Conservation (phyloP, 2,329 filamentous ascomycete genomes). For the Colletotrichum endophyticum region DNA sequence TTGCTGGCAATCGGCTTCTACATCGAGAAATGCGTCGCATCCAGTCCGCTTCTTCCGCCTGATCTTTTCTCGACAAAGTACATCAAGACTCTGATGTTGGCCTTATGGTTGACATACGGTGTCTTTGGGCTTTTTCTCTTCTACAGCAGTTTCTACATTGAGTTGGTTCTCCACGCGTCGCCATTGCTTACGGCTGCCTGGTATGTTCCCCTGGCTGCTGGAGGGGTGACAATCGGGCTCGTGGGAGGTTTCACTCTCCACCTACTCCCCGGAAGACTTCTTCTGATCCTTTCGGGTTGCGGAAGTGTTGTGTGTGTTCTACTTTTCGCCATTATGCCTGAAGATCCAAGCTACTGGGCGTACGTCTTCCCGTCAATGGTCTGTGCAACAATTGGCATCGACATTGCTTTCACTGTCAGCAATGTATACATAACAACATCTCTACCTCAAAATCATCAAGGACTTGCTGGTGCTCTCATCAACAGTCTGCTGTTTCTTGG, state of each 20-base stretch:
- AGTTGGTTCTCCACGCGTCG: conserved; percentile 59
- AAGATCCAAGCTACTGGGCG: conserved; percentile 70
- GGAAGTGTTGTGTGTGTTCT: conserved; percentile 64
- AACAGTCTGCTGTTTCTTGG: conserved; percentile 62
- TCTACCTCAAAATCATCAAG: conserved; percentile 71
- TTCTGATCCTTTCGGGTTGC: conserved; percentile 65
- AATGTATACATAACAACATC: conserved; percentile 81
- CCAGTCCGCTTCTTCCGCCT: conserved; percentile 64
- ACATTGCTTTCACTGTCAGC: conserved; percentile 76
- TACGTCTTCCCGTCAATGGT: conserved; percentile 76
- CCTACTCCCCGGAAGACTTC: conserved; percentile 63
- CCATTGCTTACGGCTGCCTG: conserved; percentile 71
- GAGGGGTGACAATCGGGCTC: conserved; percentile 69
- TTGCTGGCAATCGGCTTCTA: conserved; percentile 61
- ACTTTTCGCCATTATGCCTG: conserved; percentile 68
- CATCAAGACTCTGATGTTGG: conserved; percentile 61
- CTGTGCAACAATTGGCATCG: conserved; percentile 74
- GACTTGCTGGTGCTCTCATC: conserved; percentile 45
- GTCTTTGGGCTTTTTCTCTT: conserved; percentile 66
- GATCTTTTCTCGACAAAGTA: conserved; percentile 67
- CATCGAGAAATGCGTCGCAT: conserved; percentile 66
- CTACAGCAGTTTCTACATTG: conserved; percentile 70
- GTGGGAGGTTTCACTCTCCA: conserved; percentile 72
- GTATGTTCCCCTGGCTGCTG: conserved; percentile 71
- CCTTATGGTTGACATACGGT: conserved; percentile 66